Base-by-base conservation (phyloP, 2,329 filamentous ascomycete species). In the Furcasterigmium sp. region DNA sequence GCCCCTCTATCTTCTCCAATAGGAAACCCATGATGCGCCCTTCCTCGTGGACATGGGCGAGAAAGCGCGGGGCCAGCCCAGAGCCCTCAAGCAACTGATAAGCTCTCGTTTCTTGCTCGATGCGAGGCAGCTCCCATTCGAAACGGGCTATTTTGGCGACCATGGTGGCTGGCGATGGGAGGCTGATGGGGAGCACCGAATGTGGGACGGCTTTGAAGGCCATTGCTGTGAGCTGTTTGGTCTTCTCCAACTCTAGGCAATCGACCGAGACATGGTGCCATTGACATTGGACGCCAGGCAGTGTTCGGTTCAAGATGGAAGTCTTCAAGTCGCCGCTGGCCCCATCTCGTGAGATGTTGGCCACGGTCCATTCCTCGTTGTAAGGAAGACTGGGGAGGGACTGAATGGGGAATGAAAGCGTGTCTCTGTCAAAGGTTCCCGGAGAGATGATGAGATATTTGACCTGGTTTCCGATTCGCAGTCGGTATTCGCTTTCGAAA, bases 21-120 rank as follows among this genome's bases (percentile, higher is more conserved):
- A 67, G 44, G 46, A 67, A 58, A 9, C 63, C 61, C 20, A 64
- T 58, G 34, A 63, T 50, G 17, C 60, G 56, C 41, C 59, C 59
- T 41, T 58, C 50, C 52, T 65, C 60, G 35, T 54, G 52, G 37
- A 67, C 38, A 51, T 66, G 58, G 36, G 49, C 61, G 21, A 67
- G 51, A 50, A 67, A 65, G 39, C 45, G 51, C n/a, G 60, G 58
- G 42, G 58, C 59, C 21, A 66, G 40, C 30, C 49, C 55, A n/a
- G 37, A 48, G 42, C 49, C 53, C 46, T 63, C 48, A 29, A 58
- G 48, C 21, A 54, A 26, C 40, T 53, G 48, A 43, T 61, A 62
- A 43, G 50, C 53, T 49, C 52, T 51, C 18, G 56, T 60, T 47
- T 64, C 60, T 20, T 48, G 47, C 50, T 62, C 57, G 39, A 64